Evolutionary conservation across 2,329 filamentous ascomycete species (phyloP), one percentile per base, ranked within the genome.

Genomic region (Ustilaginoidea virens): DNA sequence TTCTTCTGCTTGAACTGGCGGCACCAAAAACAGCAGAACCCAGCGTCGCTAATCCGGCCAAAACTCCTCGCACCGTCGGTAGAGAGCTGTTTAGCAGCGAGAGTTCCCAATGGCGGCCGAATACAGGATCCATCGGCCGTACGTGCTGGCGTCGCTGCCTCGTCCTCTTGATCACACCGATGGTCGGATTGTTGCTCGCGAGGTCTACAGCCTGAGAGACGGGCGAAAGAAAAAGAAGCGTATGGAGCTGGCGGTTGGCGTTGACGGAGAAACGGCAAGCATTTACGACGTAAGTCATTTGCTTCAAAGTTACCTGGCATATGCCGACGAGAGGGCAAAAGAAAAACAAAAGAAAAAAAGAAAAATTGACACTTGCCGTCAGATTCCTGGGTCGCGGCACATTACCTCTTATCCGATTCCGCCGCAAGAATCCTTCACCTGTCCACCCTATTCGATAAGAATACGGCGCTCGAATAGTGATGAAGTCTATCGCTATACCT

Each of bases 401-500:
- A 62, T 77, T 40, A 76, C 72, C 5, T 77, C 73, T 2, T 77
- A 77, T 46, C 71, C 73, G 14, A 65, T 78, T 35, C 68, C 73
- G 16, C 74, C 73, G 2, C 69, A 75, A 47, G 66, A 73, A 30
- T 61, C 60, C 29, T 74, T 78, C 45, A 69, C 69, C 30, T 76
- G 72, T 48, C 50, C 71, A 7, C 65, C 71, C 13, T 64, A 60
- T 46, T 77, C 73, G 11, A 47, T 74, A 23, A 60, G 69, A 38
- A 55, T 61, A 36, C 61, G 68, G 39, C 55, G 55, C 25, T 48
- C 60, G 8, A 56, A 57, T 14, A 55, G 51, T 31, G 60, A 51
- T 36, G 60, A 63, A 33, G 52, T 68, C 18, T 56, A 61, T 23
- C 61, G 73, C 39, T 70, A 70, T 42, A 77, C 73, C 3, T 77